phyloP scores from a whole-genome alignment of 345 rosid genomes.

The Capsella bursapastoris region DNA sequence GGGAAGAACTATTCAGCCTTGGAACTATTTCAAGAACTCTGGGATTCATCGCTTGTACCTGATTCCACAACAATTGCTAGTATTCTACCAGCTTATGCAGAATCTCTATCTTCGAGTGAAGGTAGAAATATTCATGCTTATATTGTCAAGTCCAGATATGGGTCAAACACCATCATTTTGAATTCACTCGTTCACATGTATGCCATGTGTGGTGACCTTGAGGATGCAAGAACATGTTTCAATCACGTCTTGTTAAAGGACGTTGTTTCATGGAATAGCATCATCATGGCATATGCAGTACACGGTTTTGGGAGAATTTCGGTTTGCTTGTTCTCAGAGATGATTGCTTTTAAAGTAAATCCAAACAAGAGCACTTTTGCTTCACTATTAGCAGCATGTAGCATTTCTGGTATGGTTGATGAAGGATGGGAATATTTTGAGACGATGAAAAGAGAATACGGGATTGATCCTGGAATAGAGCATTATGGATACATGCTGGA shows the following conservation, averaged over 20 bases:
- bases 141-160: conserved; percentile 47
- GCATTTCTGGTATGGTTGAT: conserved; percentile 69
- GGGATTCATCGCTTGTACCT: conserved; percentile 46
- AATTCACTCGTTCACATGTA: conserved; percentile 71
- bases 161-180: conserved; percentile 52
- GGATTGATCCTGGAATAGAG: conserved; percentile 73
- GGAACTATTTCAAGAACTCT: conserved; percentile 55
- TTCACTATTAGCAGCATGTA: conserved; percentile 71
- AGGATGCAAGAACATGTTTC: conserved; percentile 61
- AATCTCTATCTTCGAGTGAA: conserved; percentile 53
- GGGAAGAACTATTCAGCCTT: conserved; percentile 56
- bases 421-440: conserved; percentile 73
- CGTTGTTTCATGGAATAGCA: conserved; percentile 75
- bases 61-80: conserved; percentile 68
- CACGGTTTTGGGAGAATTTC: conserved; percentile 66
- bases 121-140: conserved; percentile 64
- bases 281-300: conserved; percentile 74
- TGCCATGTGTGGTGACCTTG: conserved; percentile 74
- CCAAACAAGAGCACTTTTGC: conserved; percentile 75
- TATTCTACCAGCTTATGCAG: conserved; percentile 74
- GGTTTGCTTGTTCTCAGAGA: conserved; percentile 53
- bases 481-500: conserved; percentile 80
- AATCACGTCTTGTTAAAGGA: conserved; percentile 53
- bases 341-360: conserved; percentile 53
- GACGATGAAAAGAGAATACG: conserved; percentile 62